Evolutionary conservation across 306 rosid genomes (phyloP), one percentile per base, ranked within the genome.

Genomic region (Cicer arietinum): DNA sequence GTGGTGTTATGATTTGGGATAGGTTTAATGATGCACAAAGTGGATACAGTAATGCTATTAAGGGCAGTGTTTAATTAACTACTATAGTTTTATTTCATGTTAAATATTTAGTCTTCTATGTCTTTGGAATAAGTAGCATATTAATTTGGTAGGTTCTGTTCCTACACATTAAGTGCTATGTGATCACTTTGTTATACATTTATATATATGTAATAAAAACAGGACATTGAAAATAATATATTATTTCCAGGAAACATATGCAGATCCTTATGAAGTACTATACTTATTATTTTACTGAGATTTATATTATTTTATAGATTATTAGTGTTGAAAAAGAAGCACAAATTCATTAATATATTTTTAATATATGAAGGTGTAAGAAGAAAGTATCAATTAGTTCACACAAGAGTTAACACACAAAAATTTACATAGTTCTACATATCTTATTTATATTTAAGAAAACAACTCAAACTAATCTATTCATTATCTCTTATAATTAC

Each of bases 1-100:
- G 93, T 40, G 93, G 96, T 6, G 84, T 90, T 11, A 90, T 90
- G 96, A 54, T 90, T 2, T 90, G 92, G 93, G 74, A 58, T 71
- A 86, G 84, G 47, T 14, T 6, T 35, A 58, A 73, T 43, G 85
- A 82, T 17, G 17, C 39, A 7, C 75, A 77, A 10, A 77, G 2
- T 35, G 59, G 59, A 1, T 82, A 82, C 10, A 77, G 85, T 40
- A 1, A 10, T 20, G 77, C 76, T n/a, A 82, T 82, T 73, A 73
- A 77, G 77, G 67, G 62, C 7, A 67, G 79, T 51, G 53, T 77
- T 39, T 77, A 66, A 76, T 17, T 41, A 65, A 30, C 35, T 30
- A 30, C 35, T 30, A 30, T 30, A 30, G 18, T 11, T 37, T 20
- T n/a, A 60, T 46, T 74, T 25, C 13, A 45, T 40, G 20, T 57